Conservation (phyloP, 2,329 filamentous ascomycete species). For the Ophiocordyceps robertsii region DNA sequence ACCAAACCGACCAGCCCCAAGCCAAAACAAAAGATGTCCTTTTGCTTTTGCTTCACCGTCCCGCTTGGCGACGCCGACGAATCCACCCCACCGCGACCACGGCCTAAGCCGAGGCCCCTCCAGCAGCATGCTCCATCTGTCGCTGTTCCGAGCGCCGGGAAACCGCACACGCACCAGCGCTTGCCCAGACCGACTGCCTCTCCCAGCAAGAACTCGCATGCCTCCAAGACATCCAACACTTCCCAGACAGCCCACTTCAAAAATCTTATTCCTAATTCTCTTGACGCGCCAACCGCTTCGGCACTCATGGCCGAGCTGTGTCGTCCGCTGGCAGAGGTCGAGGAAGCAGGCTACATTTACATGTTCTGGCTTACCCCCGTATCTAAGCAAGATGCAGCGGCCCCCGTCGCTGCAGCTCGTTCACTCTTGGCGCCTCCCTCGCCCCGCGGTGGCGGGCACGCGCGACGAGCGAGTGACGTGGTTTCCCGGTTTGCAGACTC, state of each 20-base stretch:
- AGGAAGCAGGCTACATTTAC: constrained; percentile 87
- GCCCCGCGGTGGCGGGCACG: constrained; percentile 18
- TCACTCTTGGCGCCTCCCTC: constrained; percentile 42
- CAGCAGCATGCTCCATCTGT: constrained; percentile 18
- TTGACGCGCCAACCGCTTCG: constrained; percentile 56
- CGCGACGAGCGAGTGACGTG: constrained; percentile 40
- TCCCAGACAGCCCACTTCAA: constrained; percentile 19
- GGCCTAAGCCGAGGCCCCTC: constrained; percentile 33
- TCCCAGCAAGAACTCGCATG: constrained; percentile 15
- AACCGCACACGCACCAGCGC: neutral
- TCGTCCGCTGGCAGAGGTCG: constrained; percentile 52
- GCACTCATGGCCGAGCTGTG: constrained; percentile 62
- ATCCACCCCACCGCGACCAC: constrained; percentile 17
- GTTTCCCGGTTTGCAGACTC: constrained; percentile 33
- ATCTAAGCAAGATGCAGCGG: constrained; percentile 35
- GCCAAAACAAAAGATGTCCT: constrained; percentile 18
- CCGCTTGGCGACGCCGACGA: constrained; percentile 30
- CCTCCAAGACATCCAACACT: constrained; percentile 15
- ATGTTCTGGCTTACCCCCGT: constrained; percentile 88
- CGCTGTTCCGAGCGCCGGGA: constrained; percentile 5
- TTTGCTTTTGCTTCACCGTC: constrained; percentile 41
- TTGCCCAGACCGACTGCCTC: constrained; percentile 9
- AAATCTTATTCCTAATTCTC: constrained; percentile 50
- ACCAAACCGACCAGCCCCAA: constrained; percentile 10
- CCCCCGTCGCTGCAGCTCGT: constrained; percentile 44